These are phyloP conservation scores for Sordariomycetes sp. DNA, from an alignment of 2,329 filamentous ascomycete species.

Conservation along the genomic window DNA sequence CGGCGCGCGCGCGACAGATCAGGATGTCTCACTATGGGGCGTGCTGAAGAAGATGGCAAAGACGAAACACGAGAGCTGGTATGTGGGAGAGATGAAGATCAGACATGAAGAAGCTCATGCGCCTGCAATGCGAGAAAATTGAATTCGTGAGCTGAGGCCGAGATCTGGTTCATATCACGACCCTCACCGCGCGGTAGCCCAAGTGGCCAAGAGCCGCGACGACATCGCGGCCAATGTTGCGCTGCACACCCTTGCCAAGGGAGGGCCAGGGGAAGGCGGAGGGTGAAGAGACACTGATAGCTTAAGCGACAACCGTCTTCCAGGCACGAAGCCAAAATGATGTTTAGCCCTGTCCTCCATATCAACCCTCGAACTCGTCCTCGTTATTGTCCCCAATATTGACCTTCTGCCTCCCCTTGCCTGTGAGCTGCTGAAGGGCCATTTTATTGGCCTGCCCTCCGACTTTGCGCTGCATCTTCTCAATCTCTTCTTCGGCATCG, in stretches of 20 bases:
- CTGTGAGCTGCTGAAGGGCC: slow-evolving; percentile 79
- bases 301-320: too few relatives aligned
- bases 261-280: too few relatives aligned
- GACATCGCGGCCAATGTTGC: too few relatives aligned
- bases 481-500: slow-evolving; percentile 92
- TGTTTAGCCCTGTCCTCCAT: background rate
- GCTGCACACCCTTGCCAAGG: background rate
- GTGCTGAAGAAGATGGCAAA: slow-evolving; percentile 4
- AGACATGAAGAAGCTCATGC: too few relatives aligned
- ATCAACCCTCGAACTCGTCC: slow-evolving; percentile 20
- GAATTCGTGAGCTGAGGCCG: slow-evolving; percentile 1
- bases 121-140: slow-evolving; percentile 5
- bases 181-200: background rate
- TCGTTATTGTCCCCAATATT: slow-evolving; percentile 68
- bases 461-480: slow-evolving; percentile 94
- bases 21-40: slow-evolving; percentile 11
- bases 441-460: slow-evolving; percentile 86
- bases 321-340: too few relatives aligned
- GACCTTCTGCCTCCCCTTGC: slow-evolving; percentile 77
- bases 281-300: too few relatives aligned
- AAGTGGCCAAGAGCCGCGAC: too few relatives aligned
- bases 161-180: background rate
- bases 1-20: slow-evolving; percentile 8
- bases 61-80: slow-evolving; percentile 17
- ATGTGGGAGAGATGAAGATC: slow-evolving; percentile 32